phyloP scores from a whole-genome alignment of 805 yeast genomes.

The Ascoidea asiatica region DNA sequence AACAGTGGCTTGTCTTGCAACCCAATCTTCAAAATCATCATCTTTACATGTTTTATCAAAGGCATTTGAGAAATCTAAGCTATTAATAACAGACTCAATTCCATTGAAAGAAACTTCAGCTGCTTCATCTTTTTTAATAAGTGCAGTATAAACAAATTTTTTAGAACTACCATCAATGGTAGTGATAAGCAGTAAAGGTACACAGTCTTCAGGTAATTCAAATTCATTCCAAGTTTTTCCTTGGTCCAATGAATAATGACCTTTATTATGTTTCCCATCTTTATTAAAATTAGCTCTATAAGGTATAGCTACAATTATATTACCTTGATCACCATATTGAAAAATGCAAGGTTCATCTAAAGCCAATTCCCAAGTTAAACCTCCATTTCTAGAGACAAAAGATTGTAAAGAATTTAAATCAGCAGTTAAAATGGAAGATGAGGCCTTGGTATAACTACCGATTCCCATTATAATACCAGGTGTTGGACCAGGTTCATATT shows the following conservation, averaged over 20 bases:
- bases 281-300: conserved; percentile 20
- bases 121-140: conserved; percentile 6
- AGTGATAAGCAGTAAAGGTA: conserved; percentile 33
- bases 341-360: conserved; percentile 38
- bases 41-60: conserved; percentile 30
- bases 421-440: conserved; percentile 15
- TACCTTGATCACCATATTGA: conserved; percentile 70
- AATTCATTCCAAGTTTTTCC: conserved; percentile 51
- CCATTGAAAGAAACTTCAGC: background rate
- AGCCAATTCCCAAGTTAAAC: conserved; percentile 52
- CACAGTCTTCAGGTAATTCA: conserved; percentile 29
- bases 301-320: conserved; percentile 52
- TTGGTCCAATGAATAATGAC: conserved; percentile 54
- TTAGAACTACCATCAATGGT: conserved; percentile 61
- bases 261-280: conserved; percentile 14
- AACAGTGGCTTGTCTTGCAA: conserved; percentile 25
- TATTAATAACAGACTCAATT: conserved; percentile 11
- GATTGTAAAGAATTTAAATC: conserved; percentile 22
- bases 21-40: conserved; percentile 53
- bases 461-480: conserved; percentile 32
- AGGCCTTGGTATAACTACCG: conserved; percentile 17
- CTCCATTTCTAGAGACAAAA: conserved; percentile 65
- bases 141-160: conserved; percentile 39
- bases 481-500: conserved; percentile 24
- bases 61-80: conserved; percentile 44